phyloP scores from a whole-genome alignment of 352 stramenopile genomes.

The Phytopythium boreale region DNA sequence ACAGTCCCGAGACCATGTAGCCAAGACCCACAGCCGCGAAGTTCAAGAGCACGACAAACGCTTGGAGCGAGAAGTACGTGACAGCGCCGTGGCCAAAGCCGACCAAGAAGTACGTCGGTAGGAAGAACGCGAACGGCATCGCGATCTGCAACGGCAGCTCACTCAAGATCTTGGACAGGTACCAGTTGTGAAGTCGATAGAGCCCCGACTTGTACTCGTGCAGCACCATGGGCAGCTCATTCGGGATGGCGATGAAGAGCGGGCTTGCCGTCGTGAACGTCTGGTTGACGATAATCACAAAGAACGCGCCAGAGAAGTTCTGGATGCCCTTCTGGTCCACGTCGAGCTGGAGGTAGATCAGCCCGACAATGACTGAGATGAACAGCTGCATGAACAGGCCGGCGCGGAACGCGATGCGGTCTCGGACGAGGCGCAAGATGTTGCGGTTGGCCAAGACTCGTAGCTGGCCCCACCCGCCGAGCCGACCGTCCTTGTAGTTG shows the following conservation, averaged over 20 bases:
- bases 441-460: conserved; percentile 32
- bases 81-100: conserved; percentile 24
- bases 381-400: conserved; percentile 24
- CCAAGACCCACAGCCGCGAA: conserved; percentile 25
- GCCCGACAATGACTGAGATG: conserved; percentile 30
- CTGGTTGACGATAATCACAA: conserved; percentile 40
- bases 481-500: conserved; percentile 9
- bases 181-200: conserved; percentile 40
- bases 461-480: conserved; percentile 22
- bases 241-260: conserved; percentile 19
- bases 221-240: conserved; percentile 32
- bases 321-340: conserved; percentile 36
- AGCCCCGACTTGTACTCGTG: conserved; percentile 43
- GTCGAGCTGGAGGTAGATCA: conserved; percentile 48
- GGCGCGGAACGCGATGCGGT: conserved; percentile 24
- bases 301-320: conserved; percentile 40
- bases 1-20: conserved; percentile 41
- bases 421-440: conserved; percentile 23
- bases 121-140: conserved; percentile 33
- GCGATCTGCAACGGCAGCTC: conserved; percentile 45
- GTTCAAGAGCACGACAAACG: conserved; percentile 32
- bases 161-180: conserved; percentile 44
- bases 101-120: conserved; percentile 44
- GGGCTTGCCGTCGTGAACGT: conserved; percentile 27
- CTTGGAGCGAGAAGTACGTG: conserved; percentile 36